Percentiles rank a stretch among this genome's conserved stretches.
phyloP scores from a whole-genome alignment of 441 rosid species.

The Flueggea neowawraea region DNA sequence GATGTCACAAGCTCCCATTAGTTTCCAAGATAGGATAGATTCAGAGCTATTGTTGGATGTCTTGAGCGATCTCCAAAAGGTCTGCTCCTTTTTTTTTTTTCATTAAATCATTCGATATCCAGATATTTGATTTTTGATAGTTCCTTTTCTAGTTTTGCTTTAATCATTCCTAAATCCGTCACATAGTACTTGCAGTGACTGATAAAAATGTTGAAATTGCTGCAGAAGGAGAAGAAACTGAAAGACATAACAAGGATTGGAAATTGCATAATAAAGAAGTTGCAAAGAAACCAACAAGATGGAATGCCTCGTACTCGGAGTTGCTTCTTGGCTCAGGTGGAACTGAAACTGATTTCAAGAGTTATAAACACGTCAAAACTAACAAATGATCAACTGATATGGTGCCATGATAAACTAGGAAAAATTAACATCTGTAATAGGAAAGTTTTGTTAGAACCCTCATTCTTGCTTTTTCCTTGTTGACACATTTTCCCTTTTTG shows the following conservation, averaged over 20 bases:
- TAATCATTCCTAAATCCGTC: background rate
- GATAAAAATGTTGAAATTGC: background rate
- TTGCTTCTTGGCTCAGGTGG: slow-evolving; percentile 54
- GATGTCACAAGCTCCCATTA: slow-evolving; percentile 35
- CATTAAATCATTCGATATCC: too few species aligned
- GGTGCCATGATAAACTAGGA: slow-evolving; percentile 67
- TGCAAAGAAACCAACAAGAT: slow-evolving; percentile 41
- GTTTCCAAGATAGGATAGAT: slow-evolving; percentile 44
- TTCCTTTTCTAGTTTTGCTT: too few species aligned
- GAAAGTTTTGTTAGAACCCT: slow-evolving; percentile 52
- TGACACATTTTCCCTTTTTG: slow-evolving; percentile 11
- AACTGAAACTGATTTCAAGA: slow-evolving; percentile 61
- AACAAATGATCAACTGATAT: slow-evolving; percentile 46
- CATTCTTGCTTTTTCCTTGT: slow-evolving; percentile 67
- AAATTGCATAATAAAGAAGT: slow-evolving; percentile 63
- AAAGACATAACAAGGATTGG: slow-evolving; percentile 60
- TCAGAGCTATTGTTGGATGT: slow-evolving; percentile 40
- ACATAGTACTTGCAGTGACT: background rate
- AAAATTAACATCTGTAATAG: slow-evolving; percentile 41
- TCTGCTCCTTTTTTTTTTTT: slow-evolving; percentile 13
- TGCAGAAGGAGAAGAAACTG: slow-evolving; percentile 69
- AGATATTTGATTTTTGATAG: too few species aligned
- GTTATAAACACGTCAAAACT: slow-evolving; percentile 55
- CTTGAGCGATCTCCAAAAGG: slow-evolving; percentile 53
- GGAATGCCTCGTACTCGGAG: slow-evolving; percentile 26